phyloP scores from a whole-genome alignment of 345 rosid genomes.

The Gossypium australe region DNA sequence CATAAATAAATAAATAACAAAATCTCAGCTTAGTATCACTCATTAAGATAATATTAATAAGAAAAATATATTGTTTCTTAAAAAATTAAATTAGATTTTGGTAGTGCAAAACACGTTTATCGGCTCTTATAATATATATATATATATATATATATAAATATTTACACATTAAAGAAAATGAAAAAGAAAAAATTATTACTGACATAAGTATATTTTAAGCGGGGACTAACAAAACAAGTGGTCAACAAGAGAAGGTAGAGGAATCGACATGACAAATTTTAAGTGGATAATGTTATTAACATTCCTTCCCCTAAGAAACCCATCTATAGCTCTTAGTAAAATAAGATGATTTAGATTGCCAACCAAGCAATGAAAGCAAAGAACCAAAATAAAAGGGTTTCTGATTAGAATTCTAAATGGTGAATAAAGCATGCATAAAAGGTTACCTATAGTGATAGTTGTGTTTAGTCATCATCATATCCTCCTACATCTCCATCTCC shows the following conservation, averaged over 20 bases:
- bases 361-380: not conserved
- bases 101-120: too few relatives aligned
- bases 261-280: not conserved
- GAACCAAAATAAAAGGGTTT: not conserved
- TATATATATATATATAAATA: too few relatives aligned
- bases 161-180: too few relatives aligned
- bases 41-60: too few relatives aligned
- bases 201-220: not conserved
- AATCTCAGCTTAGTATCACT: too few relatives aligned
- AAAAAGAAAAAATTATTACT: too few relatives aligned
- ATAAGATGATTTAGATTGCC: not conserved
- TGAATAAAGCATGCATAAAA: not conserved
- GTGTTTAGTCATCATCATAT: slow-evolving; percentile 20
- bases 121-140: too few relatives aligned
- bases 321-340: not conserved
- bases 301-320: not conserved
- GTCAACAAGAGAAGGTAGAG: not conserved
- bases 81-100: too few relatives aligned
- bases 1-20: too few relatives aligned
- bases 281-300: not conserved
- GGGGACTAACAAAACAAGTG: not conserved
- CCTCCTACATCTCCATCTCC: slow-evolving; percentile 57
- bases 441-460: not conserved
- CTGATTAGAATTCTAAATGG: not conserved
- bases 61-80: too few relatives aligned